Evolutionary conservation across 2,329 filamentous ascomycete species (phyloP).

Genomic region (Colletotrichum tropicicola): DNA sequence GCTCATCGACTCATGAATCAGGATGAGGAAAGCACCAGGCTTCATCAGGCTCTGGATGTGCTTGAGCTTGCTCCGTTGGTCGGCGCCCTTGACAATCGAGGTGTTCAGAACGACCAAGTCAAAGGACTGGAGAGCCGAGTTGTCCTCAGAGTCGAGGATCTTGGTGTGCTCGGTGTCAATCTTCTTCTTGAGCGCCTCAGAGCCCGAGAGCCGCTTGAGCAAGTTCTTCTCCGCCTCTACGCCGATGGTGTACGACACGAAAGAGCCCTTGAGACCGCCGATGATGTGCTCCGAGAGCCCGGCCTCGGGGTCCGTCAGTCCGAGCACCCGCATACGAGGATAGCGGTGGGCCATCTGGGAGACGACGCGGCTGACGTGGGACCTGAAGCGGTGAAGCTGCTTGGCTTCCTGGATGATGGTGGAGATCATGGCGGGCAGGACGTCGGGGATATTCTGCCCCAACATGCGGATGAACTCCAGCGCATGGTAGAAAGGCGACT

Average conservation of each 20-base stretch:
- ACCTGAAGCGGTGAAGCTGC: conserved; percentile 41
- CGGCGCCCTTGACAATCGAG: conserved; percentile 40
- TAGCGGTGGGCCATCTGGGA: conserved; percentile 28
- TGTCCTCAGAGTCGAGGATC: conserved; percentile 43
- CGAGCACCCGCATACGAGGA: conserved; percentile 37
- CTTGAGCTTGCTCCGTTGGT: conserved; percentile 34
- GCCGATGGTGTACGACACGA: conserved; percentile 39
- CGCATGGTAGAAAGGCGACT: conserved; percentile 40
- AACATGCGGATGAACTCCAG: conserved; percentile 40
- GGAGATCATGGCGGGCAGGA: conserved; percentile 35
- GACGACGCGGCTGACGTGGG: conserved; percentile 22
- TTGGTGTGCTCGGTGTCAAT: conserved; percentile 32
- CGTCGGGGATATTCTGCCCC: conserved; percentile 34
- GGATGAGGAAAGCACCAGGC: conserved; percentile 40
- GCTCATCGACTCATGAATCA: conserved; percentile 35
- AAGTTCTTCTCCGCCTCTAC: conserved; percentile 38
- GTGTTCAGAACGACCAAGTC: conserved; percentile 41
- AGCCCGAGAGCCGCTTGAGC: conserved; percentile 23
- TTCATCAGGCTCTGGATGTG: conserved; percentile 39
- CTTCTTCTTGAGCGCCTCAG: conserved; percentile 36
- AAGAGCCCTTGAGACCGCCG: conserved; percentile 52
- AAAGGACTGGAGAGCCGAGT: conserved; percentile 35
- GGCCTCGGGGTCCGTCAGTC: conserved; percentile 44
- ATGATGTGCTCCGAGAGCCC: conserved; percentile 46
- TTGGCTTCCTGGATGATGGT: conserved; percentile 41